phyloP scores from a whole-genome alignment of 208 protist species.

The Porcisia hertigi region DNA sequence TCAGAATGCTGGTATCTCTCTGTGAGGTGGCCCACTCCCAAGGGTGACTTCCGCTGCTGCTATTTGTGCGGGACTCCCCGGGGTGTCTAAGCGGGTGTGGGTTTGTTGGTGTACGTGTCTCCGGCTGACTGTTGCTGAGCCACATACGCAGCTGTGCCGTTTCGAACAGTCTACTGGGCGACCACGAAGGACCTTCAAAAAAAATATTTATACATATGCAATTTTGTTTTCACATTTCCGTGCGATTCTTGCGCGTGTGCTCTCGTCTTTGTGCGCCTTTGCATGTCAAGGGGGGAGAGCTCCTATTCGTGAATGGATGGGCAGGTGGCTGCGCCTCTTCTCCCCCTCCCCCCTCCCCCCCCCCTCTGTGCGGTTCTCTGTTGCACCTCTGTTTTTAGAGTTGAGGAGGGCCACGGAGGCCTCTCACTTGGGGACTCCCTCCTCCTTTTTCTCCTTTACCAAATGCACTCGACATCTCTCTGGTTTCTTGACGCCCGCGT shows the following conservation, averaged over 20 bases:
- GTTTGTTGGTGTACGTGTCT: background rate
- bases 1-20: background rate
- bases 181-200: too few relatives aligned
- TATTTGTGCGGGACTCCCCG: background rate
- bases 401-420: background rate
- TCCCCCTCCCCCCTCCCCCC: background rate
- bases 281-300: too few relatives aligned
- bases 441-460: background rate
- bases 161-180: too few relatives aligned
- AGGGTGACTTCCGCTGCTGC: background rate
- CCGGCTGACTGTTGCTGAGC: too few relatives aligned
- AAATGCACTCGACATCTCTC: background rate
- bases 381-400: background rate
- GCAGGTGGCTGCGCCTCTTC: background rate
- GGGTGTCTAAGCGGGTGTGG: background rate
- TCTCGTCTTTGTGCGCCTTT: too few relatives aligned
- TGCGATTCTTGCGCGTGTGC: too few relatives aligned
- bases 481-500: background rate
- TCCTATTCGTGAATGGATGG: too few relatives aligned
- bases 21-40: background rate
- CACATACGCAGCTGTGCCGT: too few relatives aligned
- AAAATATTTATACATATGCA: too few relatives aligned
- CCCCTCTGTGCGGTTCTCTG: conserved; percentile 3
- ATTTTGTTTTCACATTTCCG: too few relatives aligned
- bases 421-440: background rate